Evolutionary conservation across 768 basidiomycete genomes (phyloP).

Genomic region (Boletus huronensis): DNA sequence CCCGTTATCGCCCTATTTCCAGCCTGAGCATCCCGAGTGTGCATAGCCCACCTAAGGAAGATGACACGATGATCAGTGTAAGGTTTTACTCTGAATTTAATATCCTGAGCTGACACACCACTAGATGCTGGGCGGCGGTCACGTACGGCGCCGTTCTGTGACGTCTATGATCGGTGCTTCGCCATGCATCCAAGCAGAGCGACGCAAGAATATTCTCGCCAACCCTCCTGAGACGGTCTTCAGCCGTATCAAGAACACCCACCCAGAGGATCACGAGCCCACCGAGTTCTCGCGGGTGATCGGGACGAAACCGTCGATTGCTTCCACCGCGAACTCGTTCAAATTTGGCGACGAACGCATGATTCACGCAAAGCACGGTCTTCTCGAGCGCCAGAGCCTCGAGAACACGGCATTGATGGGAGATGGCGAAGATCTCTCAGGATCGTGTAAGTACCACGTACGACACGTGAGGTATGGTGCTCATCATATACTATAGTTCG

Average conservation of each 20-base stretch:
- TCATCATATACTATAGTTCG: slow-evolving; percentile 34
- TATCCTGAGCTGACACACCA: background rate
- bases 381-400: slow-evolving; percentile 61
- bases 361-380: slow-evolving; percentile 59
- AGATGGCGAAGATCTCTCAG: slow-evolving; percentile 57
- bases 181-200: slow-evolving; percentile 63
- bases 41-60: slow-evolving; percentile 57
- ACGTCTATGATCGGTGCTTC: slow-evolving; percentile 66
- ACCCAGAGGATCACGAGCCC: slow-evolving; percentile 29
- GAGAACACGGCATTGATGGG: slow-evolving; percentile 64
- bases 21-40: slow-evolving; percentile 48
- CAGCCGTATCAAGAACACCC: slow-evolving; percentile 32
- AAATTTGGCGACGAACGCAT: slow-evolving; percentile 68
- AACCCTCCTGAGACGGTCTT: slow-evolving; percentile 32
- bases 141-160: slow-evolving; percentile 64
- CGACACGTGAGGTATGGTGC: background rate
- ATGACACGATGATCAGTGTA: slow-evolving; percentile 82
- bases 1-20: slow-evolving; percentile 64
- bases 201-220: slow-evolving; percentile 48
- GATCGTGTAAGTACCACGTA: slow-evolving; percentile 44
- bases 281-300: slow-evolving; percentile 45
- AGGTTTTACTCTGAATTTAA: slow-evolving; percentile 20
- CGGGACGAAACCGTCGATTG: slow-evolving; percentile 60
- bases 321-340: slow-evolving; percentile 52
- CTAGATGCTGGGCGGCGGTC: slow-evolving; percentile 79